Conservation (phyloP, 805 yeast species). For the Candida pini region DNA sequence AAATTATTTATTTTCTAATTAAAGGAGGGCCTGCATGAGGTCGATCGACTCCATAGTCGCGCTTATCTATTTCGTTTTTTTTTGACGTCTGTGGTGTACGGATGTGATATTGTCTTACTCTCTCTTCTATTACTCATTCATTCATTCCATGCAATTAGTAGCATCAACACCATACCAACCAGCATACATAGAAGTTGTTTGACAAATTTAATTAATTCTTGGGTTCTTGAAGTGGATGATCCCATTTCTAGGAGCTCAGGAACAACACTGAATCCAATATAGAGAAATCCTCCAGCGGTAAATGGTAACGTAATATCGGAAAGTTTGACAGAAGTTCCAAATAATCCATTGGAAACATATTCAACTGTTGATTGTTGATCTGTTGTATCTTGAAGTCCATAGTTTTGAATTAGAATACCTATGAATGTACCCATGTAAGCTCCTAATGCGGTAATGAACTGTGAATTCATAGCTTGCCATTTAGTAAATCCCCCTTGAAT, state of each 20-base stretch:
- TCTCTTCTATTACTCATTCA: no score
- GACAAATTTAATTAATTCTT: conserved; percentile 35
- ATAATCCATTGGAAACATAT: conserved; percentile 13
- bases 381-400: conserved; percentile 7
- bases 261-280: conserved; percentile 71
- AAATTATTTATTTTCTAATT: no score
- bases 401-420: conserved; percentile 52
- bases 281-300: conserved; percentile 72
- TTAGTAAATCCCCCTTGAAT: conserved; percentile 65
- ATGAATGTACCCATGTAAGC: conserved; percentile 60
- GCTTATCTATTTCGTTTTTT: no score
- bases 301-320: conserved; percentile 59
- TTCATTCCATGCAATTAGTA: conserved; percentile 42
- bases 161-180: conserved; percentile 56
- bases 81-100: no score
- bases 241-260: conserved; percentile 58
- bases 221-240: conserved; percentile 28
- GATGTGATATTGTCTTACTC: no score
- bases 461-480: conserved; percentile 61
- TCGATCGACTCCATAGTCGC: no score
- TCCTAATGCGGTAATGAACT: conserved; percentile 59
- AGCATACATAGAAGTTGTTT: conserved; percentile 44
- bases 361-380: conserved; percentile 1
- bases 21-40: no score
- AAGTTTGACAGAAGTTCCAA: conserved; percentile 45